Evolutionary conservation across 2,329 filamentous ascomycete genomes (phyloP), one percentile per base, ranked within the genome.

Genomic region (Botrytis fabae): DNA sequence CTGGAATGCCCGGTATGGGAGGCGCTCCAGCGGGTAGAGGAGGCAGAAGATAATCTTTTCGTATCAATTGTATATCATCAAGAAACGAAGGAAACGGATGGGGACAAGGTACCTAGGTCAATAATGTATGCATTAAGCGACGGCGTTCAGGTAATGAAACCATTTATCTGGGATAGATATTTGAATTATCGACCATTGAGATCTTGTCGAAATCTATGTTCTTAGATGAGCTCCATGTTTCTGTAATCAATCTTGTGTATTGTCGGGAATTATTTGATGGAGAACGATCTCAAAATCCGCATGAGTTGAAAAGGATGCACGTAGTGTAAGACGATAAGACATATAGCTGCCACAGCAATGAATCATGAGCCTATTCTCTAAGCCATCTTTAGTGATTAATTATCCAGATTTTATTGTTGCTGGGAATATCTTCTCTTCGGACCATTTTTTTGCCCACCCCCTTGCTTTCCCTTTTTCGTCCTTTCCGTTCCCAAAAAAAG

Each of bases 1-100:
- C 48, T 12, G 86, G 86, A 1, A 86, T 87, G 82, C 59, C 63
- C 16, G 68, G 68, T 38, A 70, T 70, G 68, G 68, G 76, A 69
- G 78, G 78, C 22, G 18, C 65, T 57, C 48, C 48, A 57, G 48
- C 65, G 35, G 78, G 76, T 40, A 79, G 80, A 14, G 76, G 79
- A 74, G 79, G 78, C 72, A 73, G 79, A 70, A 60, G 78, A 69
- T 78, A 74, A 70, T 38, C 46, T 57, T 60, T 68, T 71, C 22
- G 25, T 69, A 22, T 63, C 46, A 22, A 44, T 20, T 60, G 38
- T 46, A 69, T 38, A 16, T 69, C 48, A 61, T 60, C 28, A 72
- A 48, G 63, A 60, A 54, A 71, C 40, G 63, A 46, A 60, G 48
- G 54, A 32, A 72, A 48, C 32, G 70, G 18, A 42, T 48, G 12